Evolutionary conservation across 345 rosid genomes (phyloP).

Genomic region (Odontarrhena argentea): DNA sequence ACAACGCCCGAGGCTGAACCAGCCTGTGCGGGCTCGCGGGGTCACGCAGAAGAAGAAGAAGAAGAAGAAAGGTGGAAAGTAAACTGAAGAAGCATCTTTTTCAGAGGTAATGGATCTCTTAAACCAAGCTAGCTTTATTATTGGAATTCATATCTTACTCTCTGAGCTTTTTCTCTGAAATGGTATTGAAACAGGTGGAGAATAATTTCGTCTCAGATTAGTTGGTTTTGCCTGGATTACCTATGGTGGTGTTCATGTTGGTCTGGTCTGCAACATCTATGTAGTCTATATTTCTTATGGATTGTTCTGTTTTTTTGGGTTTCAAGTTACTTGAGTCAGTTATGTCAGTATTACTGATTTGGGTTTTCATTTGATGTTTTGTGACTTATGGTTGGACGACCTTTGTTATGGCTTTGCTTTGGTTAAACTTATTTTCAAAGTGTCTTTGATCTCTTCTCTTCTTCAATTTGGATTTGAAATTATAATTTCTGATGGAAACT

Average conservation of each 20-base stretch:
- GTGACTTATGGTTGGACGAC: too few relatives aligned
- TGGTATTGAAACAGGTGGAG: constrained; percentile 1
- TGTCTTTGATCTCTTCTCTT: too few relatives aligned
- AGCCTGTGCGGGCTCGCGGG: constrained; percentile 19
- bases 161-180: neutral
- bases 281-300: neutral
- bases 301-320: neutral
- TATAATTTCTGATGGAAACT: neutral
- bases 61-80: neutral
- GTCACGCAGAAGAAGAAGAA: neutral
- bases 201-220: neutral
- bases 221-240: neutral
- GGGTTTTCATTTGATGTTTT: too few relatives aligned
- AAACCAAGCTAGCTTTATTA: neutral
- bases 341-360: neutral
- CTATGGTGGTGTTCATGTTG: neutral
- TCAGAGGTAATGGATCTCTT: neutral
- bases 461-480: too few relatives aligned
- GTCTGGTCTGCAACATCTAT: neutral
- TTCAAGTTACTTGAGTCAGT: neutral
- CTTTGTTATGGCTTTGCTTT: too few relatives aligned
- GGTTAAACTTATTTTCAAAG: too few relatives aligned
- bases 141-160: neutral
- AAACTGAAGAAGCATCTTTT: constrained; percentile 1
- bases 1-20: constrained; percentile 16